Percentiles rank a stretch among this genome's conserved stretches.
Evolutionary conservation across 352 stramenopile genomes (phyloP).

Genomic region (Phytophthora agathidicida): DNA sequence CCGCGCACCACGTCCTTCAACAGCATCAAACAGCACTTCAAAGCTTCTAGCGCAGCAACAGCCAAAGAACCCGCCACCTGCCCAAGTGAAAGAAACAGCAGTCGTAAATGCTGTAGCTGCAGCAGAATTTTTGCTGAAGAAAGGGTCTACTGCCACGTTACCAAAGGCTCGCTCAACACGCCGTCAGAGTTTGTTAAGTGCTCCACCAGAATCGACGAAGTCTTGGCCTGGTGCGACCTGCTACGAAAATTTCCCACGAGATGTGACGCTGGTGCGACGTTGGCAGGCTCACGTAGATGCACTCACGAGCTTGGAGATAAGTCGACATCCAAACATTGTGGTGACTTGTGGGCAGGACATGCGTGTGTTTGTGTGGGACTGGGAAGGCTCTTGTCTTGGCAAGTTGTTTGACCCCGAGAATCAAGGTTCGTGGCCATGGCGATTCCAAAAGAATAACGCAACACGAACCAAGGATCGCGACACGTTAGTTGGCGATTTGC

Average conservation of each 20-base stretch:
- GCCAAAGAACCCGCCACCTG: not conserved
- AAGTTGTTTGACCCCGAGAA: constrained; percentile 75
- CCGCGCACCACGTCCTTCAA: constrained; percentile 1
- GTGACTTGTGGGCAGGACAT: constrained; percentile 71
- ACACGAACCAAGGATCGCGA: constrained; percentile 52
- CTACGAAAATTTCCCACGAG: constrained; percentile 26
- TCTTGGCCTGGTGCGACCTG: constrained; percentile 24
- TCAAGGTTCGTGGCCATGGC: constrained; percentile 47
- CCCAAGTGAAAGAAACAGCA: constrained; percentile 26
- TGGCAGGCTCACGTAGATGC: constrained; percentile 61
- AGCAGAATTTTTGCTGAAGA: constrained; percentile 50
- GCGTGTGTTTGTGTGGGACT: constrained; percentile 74
- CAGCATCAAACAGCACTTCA: not conserved
- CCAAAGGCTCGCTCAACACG: constrained; percentile 9
- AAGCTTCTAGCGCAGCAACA: constrained; percentile 13
- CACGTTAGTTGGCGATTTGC: constrained; percentile 40
- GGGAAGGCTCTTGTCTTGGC: constrained; percentile 59
- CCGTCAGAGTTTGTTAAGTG: constrained; percentile 1
- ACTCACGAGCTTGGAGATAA: constrained; percentile 64
- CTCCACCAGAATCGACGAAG: not conserved
- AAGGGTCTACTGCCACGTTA: constrained; percentile 6
- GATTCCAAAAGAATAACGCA: constrained; percentile 60
- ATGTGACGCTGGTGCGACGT: constrained; percentile 42
- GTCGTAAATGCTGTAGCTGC: constrained; percentile 46
- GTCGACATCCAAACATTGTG: constrained; percentile 62